A percentile compares a stretch with the other conserved stretches of the same genome.
Conservation (phyloP, 306 rosid genomes). For the Heteromeles arbutifolia region DNA sequence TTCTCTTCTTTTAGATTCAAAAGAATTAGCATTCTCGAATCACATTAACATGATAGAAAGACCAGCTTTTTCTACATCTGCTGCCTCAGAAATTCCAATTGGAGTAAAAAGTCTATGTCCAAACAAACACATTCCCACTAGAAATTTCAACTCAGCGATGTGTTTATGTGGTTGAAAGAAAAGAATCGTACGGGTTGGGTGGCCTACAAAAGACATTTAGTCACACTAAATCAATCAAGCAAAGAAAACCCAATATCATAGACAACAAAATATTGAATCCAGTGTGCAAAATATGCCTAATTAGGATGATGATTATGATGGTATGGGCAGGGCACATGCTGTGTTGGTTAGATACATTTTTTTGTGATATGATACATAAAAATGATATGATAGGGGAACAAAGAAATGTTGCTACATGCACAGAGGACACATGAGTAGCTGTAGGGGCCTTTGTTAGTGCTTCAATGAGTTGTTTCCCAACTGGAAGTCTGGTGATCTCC, state of each 20-base stretch:
- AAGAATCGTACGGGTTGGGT: background rate
- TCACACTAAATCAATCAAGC: background rate
- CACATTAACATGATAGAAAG: too few relatives aligned
- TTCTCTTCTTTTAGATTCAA: background rate
- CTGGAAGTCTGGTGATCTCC: conserved; percentile 37
- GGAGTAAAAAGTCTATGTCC: background rate
- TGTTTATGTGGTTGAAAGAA: background rate
- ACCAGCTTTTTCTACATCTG: too few relatives aligned
- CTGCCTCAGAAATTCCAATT: background rate
- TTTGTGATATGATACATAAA: conserved; percentile 27
- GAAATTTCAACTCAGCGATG: background rate
- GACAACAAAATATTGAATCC: background rate
- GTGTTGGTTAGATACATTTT: conserved; percentile 29
- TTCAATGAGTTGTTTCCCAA: conserved; percentile 82
- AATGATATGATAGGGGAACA: conserved; percentile 14
- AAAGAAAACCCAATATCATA: background rate
- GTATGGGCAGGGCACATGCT: conserved; percentile 65
- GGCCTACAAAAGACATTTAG: conserved; percentile 1
- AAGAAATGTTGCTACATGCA: conserved; percentile 33
- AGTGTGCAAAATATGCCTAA: background rate
- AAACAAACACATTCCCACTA: background rate
- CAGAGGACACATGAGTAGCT: conserved; percentile 35
- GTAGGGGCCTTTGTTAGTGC: conserved; percentile 43
- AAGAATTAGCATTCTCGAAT: too few relatives aligned
- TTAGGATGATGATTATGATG: conserved; percentile 10